phyloP scores from a whole-genome alignment of 73 alveolate species.

The Symbiodinium pilosum region DNA sequence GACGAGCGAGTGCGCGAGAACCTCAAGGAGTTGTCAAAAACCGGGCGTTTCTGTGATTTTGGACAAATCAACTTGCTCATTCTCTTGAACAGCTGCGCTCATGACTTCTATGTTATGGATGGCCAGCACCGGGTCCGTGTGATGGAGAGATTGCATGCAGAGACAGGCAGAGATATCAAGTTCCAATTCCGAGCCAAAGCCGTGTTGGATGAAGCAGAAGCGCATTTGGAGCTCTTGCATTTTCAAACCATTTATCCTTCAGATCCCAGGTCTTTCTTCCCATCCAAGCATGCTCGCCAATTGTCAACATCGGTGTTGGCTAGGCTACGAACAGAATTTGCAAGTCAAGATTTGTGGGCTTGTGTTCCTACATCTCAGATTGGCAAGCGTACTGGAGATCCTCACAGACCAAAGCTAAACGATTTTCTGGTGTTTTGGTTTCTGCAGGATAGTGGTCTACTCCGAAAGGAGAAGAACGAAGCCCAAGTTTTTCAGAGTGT shows the following conservation, averaged over 20 bases:
- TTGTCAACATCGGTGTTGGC: conserved; percentile 49
- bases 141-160: conserved; percentile 41
- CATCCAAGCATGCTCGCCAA: conserved; percentile 21
- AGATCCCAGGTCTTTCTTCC: conserved; percentile 85
- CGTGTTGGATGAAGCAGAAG: conserved; percentile 47
- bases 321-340: conserved; percentile 27
- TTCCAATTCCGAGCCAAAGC: conserved; percentile 85
- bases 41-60: conserved; percentile 39
- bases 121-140: conserved; percentile 79
- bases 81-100: conserved; percentile 27
- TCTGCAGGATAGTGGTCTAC: conserved; percentile 16
- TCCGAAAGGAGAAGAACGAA: not conserved
- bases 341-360: conserved; percentile 39
- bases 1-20: conserved; percentile 51
- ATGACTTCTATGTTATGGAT: conserved; percentile 78
- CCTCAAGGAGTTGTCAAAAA: conserved; percentile 31
- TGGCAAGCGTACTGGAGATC: conserved; percentile 75
- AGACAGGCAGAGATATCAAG: conserved; percentile 61
- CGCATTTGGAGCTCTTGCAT: conserved; percentile 37
- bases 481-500: conserved; percentile 32
- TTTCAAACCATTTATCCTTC: conserved; percentile 36
- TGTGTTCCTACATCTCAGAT: conserved; percentile 11
- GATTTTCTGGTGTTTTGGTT: conserved; percentile 72
- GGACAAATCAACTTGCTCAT: conserved; percentile 91
- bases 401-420: conserved; percentile 54